These are phyloP conservation scores for Neocallimastix lanati DNA, from an alignment of 192 early-diverging fungal genomes.

Conservation along the genomic window DNA sequence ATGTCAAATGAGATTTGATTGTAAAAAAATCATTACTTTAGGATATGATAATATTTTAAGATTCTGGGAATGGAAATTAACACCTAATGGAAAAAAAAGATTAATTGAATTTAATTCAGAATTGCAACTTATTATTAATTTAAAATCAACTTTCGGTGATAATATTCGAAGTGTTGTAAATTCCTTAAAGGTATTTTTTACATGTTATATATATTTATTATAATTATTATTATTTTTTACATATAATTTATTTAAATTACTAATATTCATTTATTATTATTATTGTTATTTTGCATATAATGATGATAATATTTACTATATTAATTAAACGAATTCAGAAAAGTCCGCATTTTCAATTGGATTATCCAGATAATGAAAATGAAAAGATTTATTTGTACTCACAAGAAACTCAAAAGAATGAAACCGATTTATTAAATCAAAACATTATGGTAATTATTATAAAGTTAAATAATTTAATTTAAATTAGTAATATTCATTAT, in stretches of 20 bases:
- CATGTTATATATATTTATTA: no score
- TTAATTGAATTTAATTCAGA: not conserved
- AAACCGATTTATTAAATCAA: not conserved
- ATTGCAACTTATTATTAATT: not conserved
- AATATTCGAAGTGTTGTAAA: not conserved
- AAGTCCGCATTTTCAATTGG: not conserved
- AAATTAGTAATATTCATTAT: no score
- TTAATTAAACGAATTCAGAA: no score
- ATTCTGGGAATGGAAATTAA: not conserved
- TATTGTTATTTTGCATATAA: no score
- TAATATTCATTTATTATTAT: no score
- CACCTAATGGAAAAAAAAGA: not conserved
- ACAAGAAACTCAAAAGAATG: not conserved
- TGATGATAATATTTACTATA: no score
- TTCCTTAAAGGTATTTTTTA: not conserved
- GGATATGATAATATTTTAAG: not conserved
- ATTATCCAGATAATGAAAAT: not conserved
- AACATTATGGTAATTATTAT: not conserved
- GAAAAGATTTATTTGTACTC: not conserved
- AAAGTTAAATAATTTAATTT: no score
- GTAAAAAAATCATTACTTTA: not conserved
- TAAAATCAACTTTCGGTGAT: not conserved
- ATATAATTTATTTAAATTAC: no score
- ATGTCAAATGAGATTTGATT: not conserved
- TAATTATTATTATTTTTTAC: no score